phyloP scores from a whole-genome alignment of 163 green algal species.

The Chlamydomonas reinhardtii region DNA sequence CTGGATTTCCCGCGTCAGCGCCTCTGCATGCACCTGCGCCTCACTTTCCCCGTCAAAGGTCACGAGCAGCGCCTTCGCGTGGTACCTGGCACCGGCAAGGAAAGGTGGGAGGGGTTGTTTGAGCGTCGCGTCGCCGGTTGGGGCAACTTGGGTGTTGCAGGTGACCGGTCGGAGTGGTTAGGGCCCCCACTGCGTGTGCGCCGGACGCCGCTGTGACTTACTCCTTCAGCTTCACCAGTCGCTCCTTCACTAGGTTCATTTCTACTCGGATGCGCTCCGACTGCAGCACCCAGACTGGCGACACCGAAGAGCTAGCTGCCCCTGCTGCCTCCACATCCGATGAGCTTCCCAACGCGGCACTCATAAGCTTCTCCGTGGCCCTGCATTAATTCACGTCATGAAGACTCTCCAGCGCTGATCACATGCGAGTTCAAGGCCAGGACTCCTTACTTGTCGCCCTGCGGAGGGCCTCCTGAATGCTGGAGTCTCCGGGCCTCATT shows the following conservation, averaged over 20 bases:
- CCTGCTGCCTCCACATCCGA: slow-evolving; percentile 54
- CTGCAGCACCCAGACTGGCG: slow-evolving; percentile 57
- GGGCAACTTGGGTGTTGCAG: too few species aligned
- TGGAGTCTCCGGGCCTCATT: slow-evolving; percentile 54
- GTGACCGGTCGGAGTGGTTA: too few species aligned
- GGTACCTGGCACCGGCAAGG: slow-evolving; percentile 33
- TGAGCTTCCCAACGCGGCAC: slow-evolving; percentile 51
- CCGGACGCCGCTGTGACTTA: slow-evolving; percentile 25
- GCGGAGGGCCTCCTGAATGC: slow-evolving; percentile 3
- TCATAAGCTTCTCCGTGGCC: slow-evolving; percentile 61
- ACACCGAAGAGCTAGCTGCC: slow-evolving; percentile 1
- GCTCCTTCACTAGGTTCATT: slow-evolving; percentile 57
- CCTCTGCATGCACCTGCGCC: slow-evolving; percentile 53
- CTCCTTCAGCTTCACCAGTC: slow-evolving; percentile 62
- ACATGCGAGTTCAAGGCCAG: neutral
- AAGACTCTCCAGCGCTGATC: too few species aligned
- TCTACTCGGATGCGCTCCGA: slow-evolving; percentile 54
- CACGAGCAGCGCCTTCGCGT: slow-evolving; percentile 63
- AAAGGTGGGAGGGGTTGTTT: neutral
- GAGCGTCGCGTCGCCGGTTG: too few species aligned
- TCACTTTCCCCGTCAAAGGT: slow-evolving; percentile 61
- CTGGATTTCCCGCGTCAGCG: slow-evolving; percentile 63
- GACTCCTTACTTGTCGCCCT: slow-evolving; percentile 33
- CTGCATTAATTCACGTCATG: neutral
- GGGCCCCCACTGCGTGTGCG: too few species aligned